Percentiles rank a stretch among this genome's conserved stretches.
Conservation (phyloP, 2,329 filamentous ascomycete genomes). For the Xenosphaeropsis pyriputrescens region DNA sequence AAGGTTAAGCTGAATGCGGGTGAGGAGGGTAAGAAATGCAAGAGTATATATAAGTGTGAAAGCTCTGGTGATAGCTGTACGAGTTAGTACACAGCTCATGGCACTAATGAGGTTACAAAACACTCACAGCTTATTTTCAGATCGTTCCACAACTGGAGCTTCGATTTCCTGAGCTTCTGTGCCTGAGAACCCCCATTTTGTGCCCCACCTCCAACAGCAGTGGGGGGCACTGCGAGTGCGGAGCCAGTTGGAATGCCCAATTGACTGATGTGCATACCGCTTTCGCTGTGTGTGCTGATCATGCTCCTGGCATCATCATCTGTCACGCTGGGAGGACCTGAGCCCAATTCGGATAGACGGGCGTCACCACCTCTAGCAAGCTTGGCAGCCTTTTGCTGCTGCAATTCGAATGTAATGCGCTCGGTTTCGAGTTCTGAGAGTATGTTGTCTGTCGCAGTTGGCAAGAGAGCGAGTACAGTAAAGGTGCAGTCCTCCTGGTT, state of each 20-base stretch:
- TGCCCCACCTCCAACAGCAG: constrained; percentile 13
- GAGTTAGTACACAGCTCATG: constrained; percentile 1
- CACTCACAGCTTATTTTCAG: constrained; percentile 82
- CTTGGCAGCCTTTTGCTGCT: constrained; percentile 76
- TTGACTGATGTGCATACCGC: constrained; percentile 74
- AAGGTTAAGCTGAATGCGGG: constrained; percentile 90
- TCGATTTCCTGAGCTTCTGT: constrained; percentile 55
- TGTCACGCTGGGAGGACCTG: constrained; percentile 43
- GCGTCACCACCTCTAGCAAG: constrained; percentile 40
- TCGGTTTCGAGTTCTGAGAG: constrained; percentile 82
- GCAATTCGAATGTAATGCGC: constrained; percentile 81
- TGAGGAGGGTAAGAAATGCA: constrained; percentile 78
- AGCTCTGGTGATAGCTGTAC: constrained; percentile 68
- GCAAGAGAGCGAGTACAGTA: constrained; percentile 88
- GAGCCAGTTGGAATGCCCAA: constrained; percentile 40
- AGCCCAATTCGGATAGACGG: constrained; percentile 25
- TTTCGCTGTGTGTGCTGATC: constrained; percentile 63
- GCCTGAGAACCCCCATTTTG: constrained; percentile 25
- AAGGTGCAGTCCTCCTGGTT: constrained; percentile 99
- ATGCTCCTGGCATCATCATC: constrained; percentile 76
- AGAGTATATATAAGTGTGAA: constrained; percentile 90
- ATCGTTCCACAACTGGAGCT: constrained; percentile 93
- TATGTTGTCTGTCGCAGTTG: constrained; percentile 81
- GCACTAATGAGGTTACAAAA: constrained; percentile 5
- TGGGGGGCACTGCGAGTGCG: constrained; percentile 11